These are phyloP conservation scores for Aspergillus alliaceus DNA, from an alignment of 2,329 filamentous ascomycete genomes.

Conservation along the genomic window DNA sequence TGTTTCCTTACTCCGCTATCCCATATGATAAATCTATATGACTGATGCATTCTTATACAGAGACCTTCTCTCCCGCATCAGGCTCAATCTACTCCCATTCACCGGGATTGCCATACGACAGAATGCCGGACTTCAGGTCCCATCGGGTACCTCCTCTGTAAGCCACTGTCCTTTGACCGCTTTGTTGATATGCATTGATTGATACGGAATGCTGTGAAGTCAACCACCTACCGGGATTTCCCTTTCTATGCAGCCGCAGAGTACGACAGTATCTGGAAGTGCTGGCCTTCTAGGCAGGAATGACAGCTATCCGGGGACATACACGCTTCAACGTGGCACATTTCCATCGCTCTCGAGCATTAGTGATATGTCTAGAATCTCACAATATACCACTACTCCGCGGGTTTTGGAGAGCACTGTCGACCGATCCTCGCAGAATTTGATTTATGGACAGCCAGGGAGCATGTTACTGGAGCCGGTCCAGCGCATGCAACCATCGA, in stretches of 20 bases:
- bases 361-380: constrained; percentile 33
- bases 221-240: constrained; percentile 50
- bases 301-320: constrained; percentile 36
- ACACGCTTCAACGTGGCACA: constrained; percentile 32
- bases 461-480: constrained; percentile 25
- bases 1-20: neutral
- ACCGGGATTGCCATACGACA: constrained; percentile 34
- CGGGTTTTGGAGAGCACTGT: constrained; percentile 32
- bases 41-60: constrained; percentile 26
- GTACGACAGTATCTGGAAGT: constrained; percentile 26
- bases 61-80: constrained; percentile 34
- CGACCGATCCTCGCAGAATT: constrained; percentile 27
- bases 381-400: constrained; percentile 35
- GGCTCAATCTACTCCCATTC: constrained; percentile 36
- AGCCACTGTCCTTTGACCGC: constrained; percentile 17
- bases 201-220: constrained; percentile 31
- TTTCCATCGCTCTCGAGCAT: constrained; percentile 32
- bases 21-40: neutral
- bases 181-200: constrained; percentile 7
- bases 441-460: constrained; percentile 29
- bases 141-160: constrained; percentile 42
- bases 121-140: constrained; percentile 38
- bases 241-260: constrained; percentile 32
- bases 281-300: constrained; percentile 40
- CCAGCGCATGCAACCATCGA: constrained; percentile 29